Base-by-base conservation (phyloP, 495 filamentous ascomycete species). In the Hypoxylon lenormandii region DNA sequence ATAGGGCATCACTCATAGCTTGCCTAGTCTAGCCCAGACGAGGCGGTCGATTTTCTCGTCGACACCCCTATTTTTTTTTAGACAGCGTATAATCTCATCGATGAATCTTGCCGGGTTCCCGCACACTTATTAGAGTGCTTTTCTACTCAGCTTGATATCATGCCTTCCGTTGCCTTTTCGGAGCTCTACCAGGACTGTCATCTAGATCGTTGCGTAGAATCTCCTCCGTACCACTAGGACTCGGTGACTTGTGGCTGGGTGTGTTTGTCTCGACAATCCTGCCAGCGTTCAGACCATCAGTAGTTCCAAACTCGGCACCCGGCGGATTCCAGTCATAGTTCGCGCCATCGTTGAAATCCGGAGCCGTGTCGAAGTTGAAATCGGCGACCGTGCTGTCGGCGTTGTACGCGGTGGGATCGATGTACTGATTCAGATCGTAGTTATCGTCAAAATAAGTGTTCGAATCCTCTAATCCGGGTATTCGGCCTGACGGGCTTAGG, bases 401-500 rank as follows among this genome's bases (percentile, higher is more conserved):
- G 45, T 69, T 83, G 66, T 90, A 92, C 22, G 88, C 88, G 36
- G 76, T 83, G 30, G 81, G 80, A 69, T 91, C 88, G 64, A 92
- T 85, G 67, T 88, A 90, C 65, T 90, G 84, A 72, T 91, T 90
- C 1, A 92, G 80, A 66, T 92, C 90, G 43, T 91, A 76, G 33
- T 76, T 76, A 5, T 64, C 74, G 54, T 79, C 79, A 43, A 83
- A 85, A 64, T 82, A 84, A 26, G 79, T 81, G 22, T 80, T 82
- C 12, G 76, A 67, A 5, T 83, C 80, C 26, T 82, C 81, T 2
- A 96, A 75, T 8, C 92, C 92, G 0, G 92, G 92, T 51, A 97
- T 95, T 15, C 83, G 82, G 11, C 92, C 92, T 4, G 85, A 91
- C 0, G 92, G 93, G 71, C 88, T 92, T 26, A 96, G 80, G 1